Evolutionary conservation across 352 stramenopile species (phyloP).

Genomic region (Globisporangium lucens): DNA sequence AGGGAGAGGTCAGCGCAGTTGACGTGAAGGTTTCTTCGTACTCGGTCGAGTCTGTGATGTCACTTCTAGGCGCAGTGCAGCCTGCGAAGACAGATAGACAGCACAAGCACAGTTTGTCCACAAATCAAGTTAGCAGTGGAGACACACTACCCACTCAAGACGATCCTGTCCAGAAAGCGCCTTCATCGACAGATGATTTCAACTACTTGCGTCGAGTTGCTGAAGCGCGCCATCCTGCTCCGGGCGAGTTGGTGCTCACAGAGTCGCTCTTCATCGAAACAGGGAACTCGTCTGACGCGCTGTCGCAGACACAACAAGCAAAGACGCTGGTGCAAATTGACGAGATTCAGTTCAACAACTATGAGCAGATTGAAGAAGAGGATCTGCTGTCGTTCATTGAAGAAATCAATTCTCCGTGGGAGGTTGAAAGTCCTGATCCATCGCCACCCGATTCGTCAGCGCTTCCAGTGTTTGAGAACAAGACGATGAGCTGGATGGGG

Average conservation of each 20-base stretch:
- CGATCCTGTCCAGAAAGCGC: neutral
- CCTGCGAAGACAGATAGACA: neutral
- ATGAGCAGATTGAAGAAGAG: conserved; percentile 19
- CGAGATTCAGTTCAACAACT: conserved; percentile 25
- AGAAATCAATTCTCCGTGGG: conserved; percentile 61
- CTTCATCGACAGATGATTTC: conserved; percentile 51
- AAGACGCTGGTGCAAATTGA: conserved; percentile 18
- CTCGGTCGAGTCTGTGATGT: conserved; percentile 32
- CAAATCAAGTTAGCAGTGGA: neutral
- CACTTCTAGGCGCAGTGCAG: conserved; percentile 20
- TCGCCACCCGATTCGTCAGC: conserved; percentile 18
- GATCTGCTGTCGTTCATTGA: conserved; percentile 46
- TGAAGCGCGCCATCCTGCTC: conserved; percentile 39
- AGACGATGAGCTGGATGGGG: conserved; percentile 68
- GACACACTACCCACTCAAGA: neutral
- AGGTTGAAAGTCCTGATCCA: conserved; percentile 18
- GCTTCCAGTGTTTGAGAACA: conserved; percentile 33
- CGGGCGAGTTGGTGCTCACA: conserved; percentile 66
- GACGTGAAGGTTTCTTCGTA: conserved; percentile 48
- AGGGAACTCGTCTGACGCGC: conserved; percentile 17
- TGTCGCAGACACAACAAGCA: neutral
- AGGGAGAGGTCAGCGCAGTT: conserved; percentile 42
- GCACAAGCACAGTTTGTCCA: neutral
- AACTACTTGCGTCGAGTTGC: conserved; percentile 46
- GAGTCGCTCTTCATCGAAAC: conserved; percentile 71